Conservation (phyloP, 768 basidiomycete species). For the Chalciporus chontae region DNA sequence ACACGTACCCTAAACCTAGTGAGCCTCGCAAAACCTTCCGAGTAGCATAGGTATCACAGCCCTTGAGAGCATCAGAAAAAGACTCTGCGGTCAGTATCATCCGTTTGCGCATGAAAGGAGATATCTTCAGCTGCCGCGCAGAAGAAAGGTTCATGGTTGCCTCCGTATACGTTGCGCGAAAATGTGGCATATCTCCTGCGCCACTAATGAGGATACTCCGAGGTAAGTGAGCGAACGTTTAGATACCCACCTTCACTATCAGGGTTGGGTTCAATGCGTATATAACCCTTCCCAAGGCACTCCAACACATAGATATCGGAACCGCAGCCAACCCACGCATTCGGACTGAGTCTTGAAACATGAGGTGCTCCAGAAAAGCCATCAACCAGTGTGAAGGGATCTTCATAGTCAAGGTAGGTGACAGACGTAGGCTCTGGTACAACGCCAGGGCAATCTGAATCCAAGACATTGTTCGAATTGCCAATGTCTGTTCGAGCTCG, state of each 20-base stretch:
- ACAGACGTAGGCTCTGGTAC: constrained; percentile 59
- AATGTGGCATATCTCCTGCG: constrained; percentile 29
- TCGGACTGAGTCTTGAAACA: constrained; percentile 48
- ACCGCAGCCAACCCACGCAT: constrained; percentile 83
- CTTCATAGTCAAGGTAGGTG: constrained; percentile 72
- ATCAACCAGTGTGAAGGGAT: constrained; percentile 62
- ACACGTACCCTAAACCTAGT: constrained; percentile 45
- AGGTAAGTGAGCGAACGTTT: not conserved
- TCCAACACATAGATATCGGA: constrained; percentile 68
- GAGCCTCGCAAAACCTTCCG: constrained; percentile 52
- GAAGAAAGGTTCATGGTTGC: constrained; percentile 43
- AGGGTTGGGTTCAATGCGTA: constrained; percentile 53
- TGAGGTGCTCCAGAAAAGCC: constrained; percentile 52
- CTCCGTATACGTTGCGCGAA: constrained; percentile 53
- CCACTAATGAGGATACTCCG: constrained; percentile 3
- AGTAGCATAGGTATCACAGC: constrained; percentile 64
- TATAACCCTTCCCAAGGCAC: constrained; percentile 63
- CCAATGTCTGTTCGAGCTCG: constrained; percentile 36
- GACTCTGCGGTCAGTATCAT: constrained; percentile 50
- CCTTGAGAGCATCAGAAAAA: constrained; percentile 60
- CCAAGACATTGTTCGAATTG: constrained; percentile 1
- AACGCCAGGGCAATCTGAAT: constrained; percentile 26
- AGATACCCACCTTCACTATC: constrained; percentile 33
- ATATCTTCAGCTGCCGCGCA: constrained; percentile 42
- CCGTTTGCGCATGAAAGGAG: constrained; percentile 53